These are phyloP conservation scores for Perkinsus chesapeaki DNA, from an alignment of 169 alveolate genomes.

Conservation along the genomic window DNA sequence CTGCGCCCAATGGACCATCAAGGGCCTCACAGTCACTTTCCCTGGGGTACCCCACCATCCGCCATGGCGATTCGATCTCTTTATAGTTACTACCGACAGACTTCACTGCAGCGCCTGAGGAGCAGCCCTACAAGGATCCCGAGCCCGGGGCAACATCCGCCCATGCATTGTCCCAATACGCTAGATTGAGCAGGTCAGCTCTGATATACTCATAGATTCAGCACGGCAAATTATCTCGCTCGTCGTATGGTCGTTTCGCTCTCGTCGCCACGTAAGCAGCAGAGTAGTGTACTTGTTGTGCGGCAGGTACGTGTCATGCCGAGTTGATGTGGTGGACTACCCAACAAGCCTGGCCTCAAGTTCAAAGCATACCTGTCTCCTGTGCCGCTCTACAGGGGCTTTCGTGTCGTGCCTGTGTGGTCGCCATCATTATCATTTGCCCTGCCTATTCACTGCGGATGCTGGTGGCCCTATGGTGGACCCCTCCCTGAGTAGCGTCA, in stretches of 20 bases:
- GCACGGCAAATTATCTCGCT: too few species aligned
- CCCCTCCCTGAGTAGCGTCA: not conserved
- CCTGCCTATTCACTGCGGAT: not conserved
- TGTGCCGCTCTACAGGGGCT: not conserved
- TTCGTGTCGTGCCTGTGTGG: not conserved
- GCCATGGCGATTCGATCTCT: not conserved
- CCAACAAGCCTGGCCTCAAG: not conserved
- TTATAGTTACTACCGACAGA: not conserved
- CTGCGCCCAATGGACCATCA: not conserved
- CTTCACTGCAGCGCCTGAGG: not conserved
- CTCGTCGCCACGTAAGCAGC: too few species aligned
- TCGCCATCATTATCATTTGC: not conserved
- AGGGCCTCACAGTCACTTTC: slow-evolving; percentile 1
- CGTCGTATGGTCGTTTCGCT: too few species aligned
- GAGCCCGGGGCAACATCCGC: not conserved
- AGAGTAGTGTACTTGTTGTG: too few species aligned
- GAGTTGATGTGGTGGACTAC: not conserved
- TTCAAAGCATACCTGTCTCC: not conserved
- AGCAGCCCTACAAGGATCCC: not conserved
- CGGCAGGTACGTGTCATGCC: not conserved
- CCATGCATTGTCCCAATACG: not conserved
- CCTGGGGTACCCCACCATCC: not conserved
- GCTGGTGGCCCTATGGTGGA: not conserved
- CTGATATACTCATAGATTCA: too few species aligned
- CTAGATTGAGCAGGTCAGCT: not conserved